Evolutionary conservation across 2,329 filamentous ascomycete genomes (phyloP).

Genomic region (Sporothrix euskadiensis): DNA sequence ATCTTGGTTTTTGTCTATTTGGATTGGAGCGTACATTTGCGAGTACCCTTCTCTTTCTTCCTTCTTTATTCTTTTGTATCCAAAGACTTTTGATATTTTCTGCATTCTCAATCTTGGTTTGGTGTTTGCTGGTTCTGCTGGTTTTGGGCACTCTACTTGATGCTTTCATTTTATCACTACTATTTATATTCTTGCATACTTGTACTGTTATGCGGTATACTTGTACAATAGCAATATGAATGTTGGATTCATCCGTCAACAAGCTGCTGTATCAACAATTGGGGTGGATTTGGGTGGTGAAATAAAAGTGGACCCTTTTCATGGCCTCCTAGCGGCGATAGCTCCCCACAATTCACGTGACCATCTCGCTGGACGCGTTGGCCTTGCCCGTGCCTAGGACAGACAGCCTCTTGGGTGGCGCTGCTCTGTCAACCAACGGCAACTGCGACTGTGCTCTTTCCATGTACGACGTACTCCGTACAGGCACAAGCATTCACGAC

Average conservation of each 20-base stretch:
- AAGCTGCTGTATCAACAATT: not conserved
- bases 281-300: not conserved
- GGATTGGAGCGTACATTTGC: not conserved
- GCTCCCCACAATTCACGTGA: constrained; percentile 25
- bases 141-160: not conserved
- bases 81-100: not conserved
- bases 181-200: constrained; percentile 3
- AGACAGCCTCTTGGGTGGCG: not conserved
- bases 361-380: constrained; percentile 21
- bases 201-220: not conserved
- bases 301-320: not conserved
- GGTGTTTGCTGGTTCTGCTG: constrained; percentile 4
- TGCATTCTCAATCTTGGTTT: not conserved
- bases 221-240: not conserved
- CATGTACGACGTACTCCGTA: not conserved
- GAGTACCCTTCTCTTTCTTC: not conserved
- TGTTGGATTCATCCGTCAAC: not conserved
- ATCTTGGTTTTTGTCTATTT: not conserved
- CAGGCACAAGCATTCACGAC: not conserved
- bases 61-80: not conserved
- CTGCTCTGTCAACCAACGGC: constrained; percentile 11
- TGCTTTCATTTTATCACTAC: not conserved
- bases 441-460: not conserved
- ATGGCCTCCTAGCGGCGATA: not conserved
- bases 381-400: constrained; percentile 20